Evolutionary conservation across 1,284 basidiomycete species (phyloP).

Genomic region (Cystobasidium sp.): DNA sequence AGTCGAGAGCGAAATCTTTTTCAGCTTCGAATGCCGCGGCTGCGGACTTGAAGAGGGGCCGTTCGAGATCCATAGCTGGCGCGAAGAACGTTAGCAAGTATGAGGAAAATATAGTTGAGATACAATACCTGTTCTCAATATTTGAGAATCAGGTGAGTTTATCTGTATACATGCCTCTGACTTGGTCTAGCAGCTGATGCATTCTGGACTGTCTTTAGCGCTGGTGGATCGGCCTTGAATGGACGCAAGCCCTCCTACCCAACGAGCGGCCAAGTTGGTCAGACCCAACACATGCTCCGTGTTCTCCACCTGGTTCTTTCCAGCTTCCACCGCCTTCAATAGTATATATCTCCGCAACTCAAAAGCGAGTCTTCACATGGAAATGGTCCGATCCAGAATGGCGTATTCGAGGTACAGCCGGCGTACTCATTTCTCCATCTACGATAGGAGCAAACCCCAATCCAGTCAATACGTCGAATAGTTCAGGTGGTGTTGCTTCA

Average conservation of each 20-base stretch:
- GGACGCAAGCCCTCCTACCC: slow-evolving; percentile 54
- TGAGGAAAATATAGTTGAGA: slow-evolving; percentile 44
- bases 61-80: slow-evolving; percentile 14
- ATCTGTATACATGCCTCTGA: neutral
- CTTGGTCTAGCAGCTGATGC: neutral
- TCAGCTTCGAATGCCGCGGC: neutral
- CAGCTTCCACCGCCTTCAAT: slow-evolving; percentile 55
- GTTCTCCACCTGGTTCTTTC: slow-evolving; percentile 59
- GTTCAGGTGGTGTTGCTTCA: neutral
- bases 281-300: slow-evolving; percentile 56
- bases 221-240: slow-evolving; percentile 55
- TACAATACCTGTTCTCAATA: slow-evolving; percentile 52
- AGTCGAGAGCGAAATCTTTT: neutral
- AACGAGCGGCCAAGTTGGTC: slow-evolving; percentile 55
- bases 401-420: slow-evolving; percentile 55
- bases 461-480: slow-evolving; percentile 26
- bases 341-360: slow-evolving; percentile 53
- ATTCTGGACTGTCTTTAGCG: slow-evolving; percentile 41
- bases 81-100: slow-evolving; percentile 8
- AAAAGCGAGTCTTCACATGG: slow-evolving; percentile 57
- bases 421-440: slow-evolving; percentile 41
- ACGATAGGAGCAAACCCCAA: slow-evolving; percentile 41
- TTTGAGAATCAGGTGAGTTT: slow-evolving; percentile 51
- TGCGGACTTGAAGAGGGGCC: neutral
- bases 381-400: slow-evolving; percentile 60